Evolutionary conservation across 2,329 filamentous ascomycete species (phyloP).

Genomic region (Monilinia polystroma): DNA sequence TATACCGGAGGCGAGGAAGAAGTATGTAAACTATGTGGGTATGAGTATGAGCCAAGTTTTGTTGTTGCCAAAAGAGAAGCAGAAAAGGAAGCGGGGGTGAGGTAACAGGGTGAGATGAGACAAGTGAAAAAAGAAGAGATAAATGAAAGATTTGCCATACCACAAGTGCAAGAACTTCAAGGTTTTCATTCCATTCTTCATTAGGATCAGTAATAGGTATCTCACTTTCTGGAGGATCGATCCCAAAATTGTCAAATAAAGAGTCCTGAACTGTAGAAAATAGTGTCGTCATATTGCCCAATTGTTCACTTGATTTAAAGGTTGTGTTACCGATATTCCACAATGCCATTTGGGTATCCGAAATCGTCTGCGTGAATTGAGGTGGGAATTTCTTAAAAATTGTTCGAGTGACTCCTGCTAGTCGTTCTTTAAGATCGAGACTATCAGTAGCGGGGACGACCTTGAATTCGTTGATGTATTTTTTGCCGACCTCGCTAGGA

Average conservation of each 20-base stretch:
- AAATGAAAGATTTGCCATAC: slow-evolving; percentile 19
- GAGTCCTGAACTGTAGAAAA: slow-evolving; percentile 30
- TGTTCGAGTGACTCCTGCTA: slow-evolving; percentile 22
- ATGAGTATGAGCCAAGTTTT: neutral
- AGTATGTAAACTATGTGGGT: slow-evolving; percentile 30
- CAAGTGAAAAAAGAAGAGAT: neutral
- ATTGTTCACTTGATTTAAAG: slow-evolving; percentile 9
- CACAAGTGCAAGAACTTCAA: slow-evolving; percentile 27
- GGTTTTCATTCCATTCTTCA: slow-evolving; percentile 28
- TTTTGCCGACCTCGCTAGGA: neutral
- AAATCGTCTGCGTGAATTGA: slow-evolving; percentile 19
- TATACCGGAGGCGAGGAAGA: slow-evolving; percentile 31
- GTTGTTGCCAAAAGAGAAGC: too few species aligned
- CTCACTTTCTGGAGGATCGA: slow-evolving; percentile 9
- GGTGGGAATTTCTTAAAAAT: slow-evolving; percentile 26
- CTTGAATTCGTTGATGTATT: slow-evolving; percentile 16
- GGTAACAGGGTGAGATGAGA: neutral
- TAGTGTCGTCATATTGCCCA: neutral
- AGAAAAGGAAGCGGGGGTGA: neutral
- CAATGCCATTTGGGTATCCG: slow-evolving; percentile 1
- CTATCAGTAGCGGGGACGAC: slow-evolving; percentile 5
- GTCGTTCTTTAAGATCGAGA: neutral
- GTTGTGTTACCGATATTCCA: slow-evolving; percentile 1
- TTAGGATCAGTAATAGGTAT: slow-evolving; percentile 23
- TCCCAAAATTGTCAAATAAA: slow-evolving; percentile 30